These are phyloP conservation scores for Entelexis paramagnoliae DNA, from an alignment of 1,139 yeast genomes.

Conservation along the genomic window DNA sequence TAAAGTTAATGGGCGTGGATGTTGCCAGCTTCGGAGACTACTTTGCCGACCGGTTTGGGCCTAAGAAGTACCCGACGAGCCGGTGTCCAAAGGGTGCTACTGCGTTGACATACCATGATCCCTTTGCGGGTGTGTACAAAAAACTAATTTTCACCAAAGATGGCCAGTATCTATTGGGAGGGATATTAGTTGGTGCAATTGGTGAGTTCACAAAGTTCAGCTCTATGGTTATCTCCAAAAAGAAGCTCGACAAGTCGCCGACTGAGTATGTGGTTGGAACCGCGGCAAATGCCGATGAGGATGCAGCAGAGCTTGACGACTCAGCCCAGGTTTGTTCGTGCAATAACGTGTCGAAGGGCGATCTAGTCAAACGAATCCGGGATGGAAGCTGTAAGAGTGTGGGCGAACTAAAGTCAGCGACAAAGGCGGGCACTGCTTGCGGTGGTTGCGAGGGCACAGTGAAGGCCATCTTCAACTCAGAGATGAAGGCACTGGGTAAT, in stretches of 20 bases:
- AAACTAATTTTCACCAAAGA: slow-evolving; percentile 31
- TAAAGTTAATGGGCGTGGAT: slow-evolving; percentile 33
- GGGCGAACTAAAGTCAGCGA: slow-evolving; percentile 30
- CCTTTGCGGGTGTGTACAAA: slow-evolving; percentile 31
- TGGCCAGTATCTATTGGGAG: slow-evolving; percentile 32
- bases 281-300: slow-evolving; percentile 27
- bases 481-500: slow-evolving; percentile 32
- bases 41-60: slow-evolving; percentile 31
- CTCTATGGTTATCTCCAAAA: slow-evolving; percentile 27
- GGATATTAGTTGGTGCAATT: slow-evolving; percentile 32
- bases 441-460: slow-evolving; percentile 34
- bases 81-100: slow-evolving; percentile 22
- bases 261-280: slow-evolving; percentile 30
- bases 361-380: slow-evolving; percentile 27
- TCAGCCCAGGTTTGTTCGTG: slow-evolving; percentile 34
- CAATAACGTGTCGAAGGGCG: slow-evolving; percentile 31
- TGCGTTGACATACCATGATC: slow-evolving; percentile 30
- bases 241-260: slow-evolving; percentile 29
- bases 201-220: slow-evolving; percentile 29
- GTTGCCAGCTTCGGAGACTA: slow-evolving; percentile 34
- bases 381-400: slow-evolving; percentile 29
- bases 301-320: slow-evolving; percentile 29
- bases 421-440: slow-evolving; percentile 34
- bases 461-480: slow-evolving; percentile 31
- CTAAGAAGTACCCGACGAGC: slow-evolving; percentile 28